Conservation (phyloP, 768 basidiomycete genomes). For the Grammothele lineata region DNA sequence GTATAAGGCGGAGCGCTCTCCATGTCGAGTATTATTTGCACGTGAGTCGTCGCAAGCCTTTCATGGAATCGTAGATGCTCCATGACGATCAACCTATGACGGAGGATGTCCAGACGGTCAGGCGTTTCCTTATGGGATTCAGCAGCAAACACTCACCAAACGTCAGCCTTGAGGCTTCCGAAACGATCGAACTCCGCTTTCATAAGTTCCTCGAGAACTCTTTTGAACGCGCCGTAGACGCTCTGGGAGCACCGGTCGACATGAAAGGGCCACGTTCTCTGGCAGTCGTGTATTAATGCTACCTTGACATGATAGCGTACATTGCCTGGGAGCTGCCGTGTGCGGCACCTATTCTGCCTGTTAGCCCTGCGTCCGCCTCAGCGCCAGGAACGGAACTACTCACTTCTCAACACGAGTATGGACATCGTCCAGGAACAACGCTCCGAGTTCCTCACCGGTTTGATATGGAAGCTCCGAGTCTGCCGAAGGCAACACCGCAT, state of each 20-base stretch:
- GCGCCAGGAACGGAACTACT: conserved; percentile 26
- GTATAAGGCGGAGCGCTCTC: conserved; percentile 30
- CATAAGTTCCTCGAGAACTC: conserved; percentile 26
- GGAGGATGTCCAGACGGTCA: too few relatives aligned
- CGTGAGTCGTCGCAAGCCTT: not conserved
- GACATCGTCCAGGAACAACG: conserved; percentile 31
- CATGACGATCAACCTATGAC: too few relatives aligned
- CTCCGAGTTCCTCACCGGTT: too few relatives aligned
- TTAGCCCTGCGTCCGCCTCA: too few relatives aligned
- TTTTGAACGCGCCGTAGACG: conserved; percentile 29
- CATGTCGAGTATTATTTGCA: conserved; percentile 2
- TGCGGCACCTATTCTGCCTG: conserved; percentile 34
- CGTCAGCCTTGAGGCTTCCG: conserved; percentile 25
- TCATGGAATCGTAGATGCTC: conserved; percentile 3
- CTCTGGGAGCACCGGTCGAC: conserved; percentile 30
- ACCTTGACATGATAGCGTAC: conserved; percentile 38
- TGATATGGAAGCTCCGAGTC: too few relatives aligned
- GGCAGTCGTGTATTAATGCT: conserved; percentile 35
- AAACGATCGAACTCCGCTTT: conserved; percentile 37
- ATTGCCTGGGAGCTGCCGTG: conserved; percentile 41
- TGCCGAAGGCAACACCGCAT: too few relatives aligned
- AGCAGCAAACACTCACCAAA: conserved; percentile 34
- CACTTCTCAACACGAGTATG: conserved; percentile 29
- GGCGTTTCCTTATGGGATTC: too few relatives aligned
- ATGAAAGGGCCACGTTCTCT: conserved; percentile 33